Base-by-base conservation (phyloP, 768 basidiomycete genomes). In the Lyophyllum shimeji region DNA sequence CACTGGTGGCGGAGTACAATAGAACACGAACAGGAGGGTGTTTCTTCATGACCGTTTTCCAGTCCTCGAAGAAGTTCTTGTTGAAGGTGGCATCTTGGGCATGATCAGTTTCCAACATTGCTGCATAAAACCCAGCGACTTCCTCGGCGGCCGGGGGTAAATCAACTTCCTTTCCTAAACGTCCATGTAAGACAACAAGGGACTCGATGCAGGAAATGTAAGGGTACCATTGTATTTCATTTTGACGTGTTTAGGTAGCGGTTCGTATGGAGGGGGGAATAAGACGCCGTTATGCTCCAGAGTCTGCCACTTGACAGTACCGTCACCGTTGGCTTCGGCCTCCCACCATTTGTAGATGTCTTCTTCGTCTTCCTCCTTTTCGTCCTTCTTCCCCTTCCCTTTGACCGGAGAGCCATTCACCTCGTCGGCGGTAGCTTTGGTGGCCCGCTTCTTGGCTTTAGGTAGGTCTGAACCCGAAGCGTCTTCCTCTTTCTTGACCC, bases 51-150 rank as follows among this genome's bases (percentile, higher is more conserved):
- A 96, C 79, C 9, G 74, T 81, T 58, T 83, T 77, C 82, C 89
- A 98, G 68, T 98, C 96, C 0, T 87, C 81, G 69, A 98, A 99
- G 72, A 99, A 99, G 71, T 99, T 98, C 69, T 87, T 86, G 71
- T 91, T 90, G 76, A 99, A 99, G 0, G 79, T 85, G 13, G 76
- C 78, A 68, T 98, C 95, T 72, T 89, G 80, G 6, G 92, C 91
- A 65, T 99, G 95, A 58, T 95, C 92, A 7, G 92, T 91, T 70
- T 95, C 94, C 34, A 98, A 67, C 79, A 98, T 83, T 18, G 94
- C 91, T 33, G 78, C 97, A 65, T 95, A 99, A 73, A 99, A 99
- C 7, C 90, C 89, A 25, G 97, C 96, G 45, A 98, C 96, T 71
- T 99, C 97, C 73, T 99, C 97, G 7, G 95, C 80, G 58, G 88